Conservation (phyloP, 2,329 filamentous ascomycete species). For the Penicillium sp. region DNA sequence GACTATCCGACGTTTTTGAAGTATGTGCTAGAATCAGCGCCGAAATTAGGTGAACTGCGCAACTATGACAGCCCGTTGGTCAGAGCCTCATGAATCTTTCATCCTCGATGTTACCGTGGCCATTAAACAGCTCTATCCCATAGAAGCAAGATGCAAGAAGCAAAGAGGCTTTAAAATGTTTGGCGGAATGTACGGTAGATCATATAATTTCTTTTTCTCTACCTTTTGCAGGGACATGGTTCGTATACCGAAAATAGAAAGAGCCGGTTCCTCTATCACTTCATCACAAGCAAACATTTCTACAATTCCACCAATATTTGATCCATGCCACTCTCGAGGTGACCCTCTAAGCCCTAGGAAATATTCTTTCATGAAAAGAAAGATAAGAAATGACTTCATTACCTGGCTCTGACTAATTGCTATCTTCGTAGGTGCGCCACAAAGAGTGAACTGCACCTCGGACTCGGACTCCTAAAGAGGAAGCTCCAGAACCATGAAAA, state of each 20-base stretch:
- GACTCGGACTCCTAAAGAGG: not conserved
- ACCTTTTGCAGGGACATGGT: not conserved
- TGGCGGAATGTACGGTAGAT: not conserved
- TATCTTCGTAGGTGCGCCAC: not conserved
- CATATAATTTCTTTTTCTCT: conserved; percentile 16
- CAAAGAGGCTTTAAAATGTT: not conserved
- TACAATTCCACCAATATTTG: not conserved
- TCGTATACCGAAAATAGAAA: conserved; percentile 1
- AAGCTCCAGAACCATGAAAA: conserved; percentile 2
- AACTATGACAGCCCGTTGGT: conserved; percentile 17
- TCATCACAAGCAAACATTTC: conserved; percentile 14
- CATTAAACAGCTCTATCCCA: not conserved
- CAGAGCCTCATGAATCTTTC: not conserved
- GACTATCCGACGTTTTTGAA: conserved; percentile 48
- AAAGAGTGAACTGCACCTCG: not conserved
- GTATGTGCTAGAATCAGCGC: conserved; percentile 38
- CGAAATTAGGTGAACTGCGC: conserved; percentile 16
- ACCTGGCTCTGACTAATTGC: not conserved
- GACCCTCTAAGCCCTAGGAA: not conserved
- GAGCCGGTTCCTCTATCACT: conserved; percentile 8
- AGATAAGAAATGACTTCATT: not conserved
- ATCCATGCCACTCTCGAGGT: not conserved
- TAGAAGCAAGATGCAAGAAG: not conserved
- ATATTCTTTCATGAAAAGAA: not conserved
- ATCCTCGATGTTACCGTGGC: not conserved